Evolutionary conservation across 306 rosid genomes (phyloP), one percentile per base, ranked within the genome.

Genomic region (Malus orientalis): DNA sequence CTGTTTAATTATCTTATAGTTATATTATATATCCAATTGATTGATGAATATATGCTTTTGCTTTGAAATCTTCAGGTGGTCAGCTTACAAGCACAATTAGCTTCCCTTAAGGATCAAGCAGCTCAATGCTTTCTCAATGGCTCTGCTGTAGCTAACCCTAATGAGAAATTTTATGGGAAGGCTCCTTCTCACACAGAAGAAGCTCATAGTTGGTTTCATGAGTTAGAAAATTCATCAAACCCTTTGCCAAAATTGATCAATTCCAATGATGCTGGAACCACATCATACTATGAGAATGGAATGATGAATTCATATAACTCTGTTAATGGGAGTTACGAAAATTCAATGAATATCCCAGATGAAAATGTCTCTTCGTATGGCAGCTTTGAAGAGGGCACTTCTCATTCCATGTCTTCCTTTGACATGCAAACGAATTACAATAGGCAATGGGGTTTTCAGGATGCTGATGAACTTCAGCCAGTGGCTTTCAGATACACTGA

Each of bases 61-160:
- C 79, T 1, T 65, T 81, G 61, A 49, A 54, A 38, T 81, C 59
- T 61, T 40, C 77, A 96, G 99, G 98, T 96, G 78, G 92, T 96
- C 6, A 96, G 78, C 82, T 82, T 96, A 71, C 98, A 96, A 82
- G 92, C 98, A 69, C 98, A 96, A 19, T 84, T 96, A 27, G 91
- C 97, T 82, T 85, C 76, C 82, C 81, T 96, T 6, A 96, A 88
- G 85, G 93, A 92, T 77, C 96, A 96, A 87, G 86, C 93, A 60
- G 59, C 89, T 19, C 93, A 89, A 49, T 85, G 82, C 83, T 78
- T 86, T 78, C 16, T 78, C 69, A 89, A 82, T 77, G 83, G 58
- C 75, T 84, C 72, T 67, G 77, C 74, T 66, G 66, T 23, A 9
- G 81, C 61, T 82, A 91, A 85, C 88, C 93, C 93, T 84, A 90